phyloP scores from a whole-genome alignment of 345 rosid genomes.

The Orychophragmus violaceus region DNA sequence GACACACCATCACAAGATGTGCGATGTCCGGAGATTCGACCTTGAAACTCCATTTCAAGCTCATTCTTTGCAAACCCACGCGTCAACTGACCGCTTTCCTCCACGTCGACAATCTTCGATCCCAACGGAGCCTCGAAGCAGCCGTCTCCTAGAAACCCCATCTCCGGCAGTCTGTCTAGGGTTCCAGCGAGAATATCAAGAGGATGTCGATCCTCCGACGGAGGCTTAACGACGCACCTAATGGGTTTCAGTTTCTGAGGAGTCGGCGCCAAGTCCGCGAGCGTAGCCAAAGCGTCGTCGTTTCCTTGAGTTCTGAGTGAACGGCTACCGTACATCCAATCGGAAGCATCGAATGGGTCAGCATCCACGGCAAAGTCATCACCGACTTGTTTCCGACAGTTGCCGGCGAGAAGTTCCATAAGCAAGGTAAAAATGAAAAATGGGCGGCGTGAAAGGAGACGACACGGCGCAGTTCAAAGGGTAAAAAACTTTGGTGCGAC shows the following conservation, averaged over 20 bases:
- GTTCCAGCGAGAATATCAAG: conserved; percentile 30
- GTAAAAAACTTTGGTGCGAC: conserved; percentile 6
- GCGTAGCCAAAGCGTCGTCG: conserved; percentile 28
- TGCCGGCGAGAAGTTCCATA: conserved; percentile 61
- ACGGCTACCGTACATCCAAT: conserved; percentile 28
- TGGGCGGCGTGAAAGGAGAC: conserved; percentile 19
- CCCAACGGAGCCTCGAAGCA: conserved; percentile 30
- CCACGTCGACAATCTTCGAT: conserved; percentile 23
- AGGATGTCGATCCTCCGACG: conserved; percentile 25
- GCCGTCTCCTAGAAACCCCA: conserved; percentile 28
- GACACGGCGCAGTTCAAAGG: conserved; percentile 19
- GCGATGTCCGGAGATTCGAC: not conserved
- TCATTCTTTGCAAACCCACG: not conserved
- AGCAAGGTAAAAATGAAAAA: not conserved
- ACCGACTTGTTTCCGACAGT: conserved; percentile 28
- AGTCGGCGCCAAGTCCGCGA: conserved; percentile 36
- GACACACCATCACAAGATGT: conserved; percentile 14
- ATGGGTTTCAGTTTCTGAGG: conserved; percentile 67
- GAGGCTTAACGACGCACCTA: conserved; percentile 37
- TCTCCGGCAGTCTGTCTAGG: conserved; percentile 30
- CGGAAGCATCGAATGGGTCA: conserved; percentile 33
- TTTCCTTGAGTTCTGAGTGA: conserved; percentile 7
- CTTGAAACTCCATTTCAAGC: not conserved
- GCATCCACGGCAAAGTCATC: conserved; percentile 35
- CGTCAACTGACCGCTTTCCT: not conserved